phyloP scores from a whole-genome alignment of 345 rosid species.

The Pistacia atlantica region DNA sequence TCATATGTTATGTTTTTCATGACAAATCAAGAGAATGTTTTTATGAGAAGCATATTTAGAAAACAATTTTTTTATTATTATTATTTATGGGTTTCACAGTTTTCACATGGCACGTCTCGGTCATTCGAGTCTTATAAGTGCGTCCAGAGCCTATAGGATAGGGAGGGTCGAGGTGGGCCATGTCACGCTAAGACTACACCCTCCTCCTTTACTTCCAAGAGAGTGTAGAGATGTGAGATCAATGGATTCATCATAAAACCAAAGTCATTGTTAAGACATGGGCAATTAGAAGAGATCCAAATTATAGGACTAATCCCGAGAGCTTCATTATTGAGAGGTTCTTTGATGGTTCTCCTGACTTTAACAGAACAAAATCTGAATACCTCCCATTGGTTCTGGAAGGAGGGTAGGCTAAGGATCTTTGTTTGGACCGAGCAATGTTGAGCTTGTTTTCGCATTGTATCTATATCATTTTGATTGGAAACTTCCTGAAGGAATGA shows the following conservation, averaged over 20 bases:
- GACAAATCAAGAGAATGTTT: too few relatives aligned
- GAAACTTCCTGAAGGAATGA: neutral
- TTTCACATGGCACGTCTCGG: too few relatives aligned
- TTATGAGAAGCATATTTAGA: too few relatives aligned
- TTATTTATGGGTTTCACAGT: too few relatives aligned
- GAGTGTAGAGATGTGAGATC: neutral
- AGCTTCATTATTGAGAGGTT: conserved; percentile 18
- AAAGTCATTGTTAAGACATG: conserved; percentile 14
- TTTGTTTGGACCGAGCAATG: neutral
- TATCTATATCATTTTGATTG: conserved; percentile 3
- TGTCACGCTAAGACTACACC: neutral
- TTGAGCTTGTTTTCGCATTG: conserved; percentile 16
- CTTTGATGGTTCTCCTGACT: conserved; percentile 16
- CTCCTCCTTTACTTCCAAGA: neutral
- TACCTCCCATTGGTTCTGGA: conserved; percentile 26
- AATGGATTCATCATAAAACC: neutral
- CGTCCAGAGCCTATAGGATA: too few relatives aligned
- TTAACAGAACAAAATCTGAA: neutral
- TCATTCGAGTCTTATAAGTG: too few relatives aligned
- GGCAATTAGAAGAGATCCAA: conserved; percentile 24
- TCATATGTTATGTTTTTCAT: too few relatives aligned
- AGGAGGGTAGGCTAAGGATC: conserved; percentile 23
- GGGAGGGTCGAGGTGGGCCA: too few relatives aligned
- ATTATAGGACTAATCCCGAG: conserved; percentile 19
- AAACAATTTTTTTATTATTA: too few relatives aligned